Base-by-base conservation (phyloP, 352 stramenopile species). In the Pythium oligandrum region DNA sequence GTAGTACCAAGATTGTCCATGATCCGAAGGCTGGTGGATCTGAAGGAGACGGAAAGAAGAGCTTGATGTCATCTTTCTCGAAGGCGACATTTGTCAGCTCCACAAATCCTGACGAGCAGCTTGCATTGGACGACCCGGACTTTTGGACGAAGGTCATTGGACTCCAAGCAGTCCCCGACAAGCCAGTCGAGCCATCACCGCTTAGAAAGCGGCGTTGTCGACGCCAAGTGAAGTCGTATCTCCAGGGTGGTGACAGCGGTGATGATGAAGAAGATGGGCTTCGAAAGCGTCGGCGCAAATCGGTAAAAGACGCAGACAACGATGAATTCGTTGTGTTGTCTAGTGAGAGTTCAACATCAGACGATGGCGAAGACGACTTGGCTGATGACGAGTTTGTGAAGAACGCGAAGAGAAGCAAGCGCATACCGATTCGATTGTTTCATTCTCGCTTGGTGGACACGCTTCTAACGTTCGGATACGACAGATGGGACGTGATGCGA, bases 71-170 rank as follows among this genome's bases (percentile, higher is more conserved):
- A 3, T 95, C 84, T 0, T 97, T 98, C 48, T 97, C 88, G 1
- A 97, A 96, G 55, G 92, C 92, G 1, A 96, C 85, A 30, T 98
- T 98, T 55, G 87, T 97, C 47, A 92, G 76, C 39, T 96, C 88
- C 1, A 59, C 74, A 2, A 90, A 94, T 51, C 81, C 87, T 5
- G 81, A 96, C 43, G 82, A 90, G 40, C 70, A 93, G 51, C 86
- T 98, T 6, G 91, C 94, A 39, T 57, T 98, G 33, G 87, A 98
- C 53, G 92, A 98, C 52, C 92, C 92, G 0, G 90, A 98, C 50
- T 98, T 98, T 56, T 98, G 92, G 92, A 96, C 82, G 26, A 98
- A 98, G 55, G 85, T 97, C 1, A 83, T 97, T 34, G 92, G 92
- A 0, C 59, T 97, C 6, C 84, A 96, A 48, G 79, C 64, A 10